These are phyloP conservation scores for Steccherinum ochraceum DNA, from an alignment of 768 basidiomycete species.

Conservation along the genomic window DNA sequence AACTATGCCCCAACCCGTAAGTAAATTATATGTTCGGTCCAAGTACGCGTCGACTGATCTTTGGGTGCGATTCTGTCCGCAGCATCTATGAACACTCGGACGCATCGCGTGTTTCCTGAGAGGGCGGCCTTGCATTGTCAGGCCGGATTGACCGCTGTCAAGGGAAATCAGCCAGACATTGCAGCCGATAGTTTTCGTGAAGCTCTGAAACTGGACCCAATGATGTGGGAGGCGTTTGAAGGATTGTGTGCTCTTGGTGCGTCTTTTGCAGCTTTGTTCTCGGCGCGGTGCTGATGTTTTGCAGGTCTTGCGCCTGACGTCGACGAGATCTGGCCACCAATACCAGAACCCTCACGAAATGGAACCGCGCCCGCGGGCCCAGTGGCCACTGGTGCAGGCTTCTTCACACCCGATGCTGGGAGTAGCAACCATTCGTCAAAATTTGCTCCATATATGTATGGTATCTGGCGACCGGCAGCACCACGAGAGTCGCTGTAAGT, in stretches of 20 bases:
- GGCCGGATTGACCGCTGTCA: conserved; percentile 69
- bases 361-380: conserved; percentile 37
- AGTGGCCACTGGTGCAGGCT: conserved; percentile 58
- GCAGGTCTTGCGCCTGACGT: conserved; percentile 66
- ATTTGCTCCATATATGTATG: conserved; percentile 48
- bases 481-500: conserved; percentile 63
- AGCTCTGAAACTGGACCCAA: conserved; percentile 67
- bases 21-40: conserved; percentile 21
- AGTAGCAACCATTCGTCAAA: conserved; percentile 50
- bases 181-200: conserved; percentile 68
- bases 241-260: conserved; percentile 76
- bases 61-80: conserved; percentile 4
- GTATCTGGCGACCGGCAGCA: conserved; percentile 44
- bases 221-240: conserved; percentile 91
- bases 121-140: conserved; percentile 71
- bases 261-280: no score
- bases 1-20: conserved; percentile 51
- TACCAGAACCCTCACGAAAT: conserved; percentile 49
- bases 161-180: conserved; percentile 70
- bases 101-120: conserved; percentile 58
- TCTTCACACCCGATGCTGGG: conserved; percentile 70
- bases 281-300: conserved; percentile 9
- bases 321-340: conserved; percentile 65
- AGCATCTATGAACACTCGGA: conserved; percentile 53
- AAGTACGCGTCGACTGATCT: conserved; percentile 6